phyloP scores from a whole-genome alignment of 352 stramenopile genomes.

The Globisporangium viniferum region DNA sequence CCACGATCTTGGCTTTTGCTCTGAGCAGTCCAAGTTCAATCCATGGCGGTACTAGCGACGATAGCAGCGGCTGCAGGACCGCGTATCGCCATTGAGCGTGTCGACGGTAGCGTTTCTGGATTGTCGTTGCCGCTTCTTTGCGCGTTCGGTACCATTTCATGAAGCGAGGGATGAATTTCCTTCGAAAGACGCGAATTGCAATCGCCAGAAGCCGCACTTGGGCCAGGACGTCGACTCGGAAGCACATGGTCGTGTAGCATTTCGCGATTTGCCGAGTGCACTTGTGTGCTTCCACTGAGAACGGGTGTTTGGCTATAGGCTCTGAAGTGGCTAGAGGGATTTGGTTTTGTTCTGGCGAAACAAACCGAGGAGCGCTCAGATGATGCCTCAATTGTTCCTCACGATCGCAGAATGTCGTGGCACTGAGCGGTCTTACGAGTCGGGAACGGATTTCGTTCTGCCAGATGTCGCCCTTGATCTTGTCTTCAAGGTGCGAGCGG shows the following conservation, averaged over 20 bases:
- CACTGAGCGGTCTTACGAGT: conserved; percentile 47
- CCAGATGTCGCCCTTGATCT: conserved; percentile 49
- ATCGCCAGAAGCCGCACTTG: conserved; percentile 25
- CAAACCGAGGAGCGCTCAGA: conserved; percentile 27
- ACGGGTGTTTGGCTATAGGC: conserved; percentile 17
- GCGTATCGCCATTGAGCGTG: conserved; percentile 20
- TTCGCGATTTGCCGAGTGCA: conserved; percentile 22
- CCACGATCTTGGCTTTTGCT: conserved; percentile 10
- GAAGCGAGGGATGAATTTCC: conserved; percentile 25
- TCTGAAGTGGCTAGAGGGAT: background rate
- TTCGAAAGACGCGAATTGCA: conserved; percentile 30
- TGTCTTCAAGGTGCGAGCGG: conserved; percentile 31
- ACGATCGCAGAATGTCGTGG: conserved; percentile 39
- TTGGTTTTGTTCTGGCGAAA: background rate
- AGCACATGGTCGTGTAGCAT: conserved; percentile 24
- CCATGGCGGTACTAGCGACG: conserved; percentile 13
- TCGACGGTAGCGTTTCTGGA: conserved; percentile 28
- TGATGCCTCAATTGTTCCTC: conserved; percentile 38
- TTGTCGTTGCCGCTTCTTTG: conserved; percentile 23
- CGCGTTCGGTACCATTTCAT: conserved; percentile 25
- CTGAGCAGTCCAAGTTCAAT: conserved; percentile 11
- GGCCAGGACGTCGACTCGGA: conserved; percentile 24
- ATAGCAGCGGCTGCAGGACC: conserved; percentile 20
- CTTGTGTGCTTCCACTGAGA: conserved; percentile 34
- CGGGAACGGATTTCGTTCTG: conserved; percentile 50